A percentile compares a stretch with the other conserved stretches of the same genome.
Evolutionary conservation across 1,284 basidiomycete genomes (phyloP).

Genomic region (Caloboletus firmus): DNA sequence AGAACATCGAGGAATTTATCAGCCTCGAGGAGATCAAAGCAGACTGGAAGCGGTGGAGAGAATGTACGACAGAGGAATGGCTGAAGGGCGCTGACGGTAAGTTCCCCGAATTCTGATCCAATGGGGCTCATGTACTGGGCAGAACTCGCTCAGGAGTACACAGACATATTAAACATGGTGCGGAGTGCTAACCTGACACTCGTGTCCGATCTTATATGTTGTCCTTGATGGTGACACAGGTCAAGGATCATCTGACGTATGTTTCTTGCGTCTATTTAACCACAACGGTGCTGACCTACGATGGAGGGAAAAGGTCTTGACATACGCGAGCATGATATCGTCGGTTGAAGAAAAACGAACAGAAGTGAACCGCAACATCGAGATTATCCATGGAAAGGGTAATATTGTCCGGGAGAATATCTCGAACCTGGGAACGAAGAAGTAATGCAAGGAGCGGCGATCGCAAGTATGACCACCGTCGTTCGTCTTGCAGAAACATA

Average conservation of each 20-base stretch:
- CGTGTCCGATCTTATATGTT: not conserved
- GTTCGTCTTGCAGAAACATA: not conserved
- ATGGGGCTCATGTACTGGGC: slow-evolving; percentile 4
- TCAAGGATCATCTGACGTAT: slow-evolving; percentile 33
- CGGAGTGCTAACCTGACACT: slow-evolving; percentile 4
- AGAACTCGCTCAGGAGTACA: slow-evolving; percentile 25
- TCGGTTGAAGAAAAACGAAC: slow-evolving; percentile 21
- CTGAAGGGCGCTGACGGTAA: slow-evolving; percentile 33
- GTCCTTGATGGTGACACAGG: slow-evolving; percentile 13
- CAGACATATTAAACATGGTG: slow-evolving; percentile 28
- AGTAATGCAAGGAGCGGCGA: slow-evolving; percentile 2
- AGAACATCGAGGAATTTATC: slow-evolving; percentile 20
- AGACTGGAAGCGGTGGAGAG: slow-evolving; percentile 30
- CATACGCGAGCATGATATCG: slow-evolving; percentile 19
- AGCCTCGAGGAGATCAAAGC: slow-evolving; percentile 20
- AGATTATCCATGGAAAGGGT: slow-evolving; percentile 18
- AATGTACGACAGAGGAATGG: slow-evolving; percentile 34
- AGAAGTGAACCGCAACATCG: slow-evolving; percentile 16
- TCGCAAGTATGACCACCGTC: not conserved
- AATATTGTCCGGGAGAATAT: slow-evolving; percentile 25
- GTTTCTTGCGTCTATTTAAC: not conserved
- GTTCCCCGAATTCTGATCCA: not conserved
- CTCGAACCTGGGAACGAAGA: slow-evolving; percentile 18
- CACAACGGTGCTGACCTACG: not conserved
- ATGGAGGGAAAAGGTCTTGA: slow-evolving; percentile 21